Percentiles rank a stretch among this genome's conserved stretches.
These are phyloP conservation scores for Spatholobus suberectus DNA, from an alignment of 306 rosid genomes.

Conservation along the genomic window DNA sequence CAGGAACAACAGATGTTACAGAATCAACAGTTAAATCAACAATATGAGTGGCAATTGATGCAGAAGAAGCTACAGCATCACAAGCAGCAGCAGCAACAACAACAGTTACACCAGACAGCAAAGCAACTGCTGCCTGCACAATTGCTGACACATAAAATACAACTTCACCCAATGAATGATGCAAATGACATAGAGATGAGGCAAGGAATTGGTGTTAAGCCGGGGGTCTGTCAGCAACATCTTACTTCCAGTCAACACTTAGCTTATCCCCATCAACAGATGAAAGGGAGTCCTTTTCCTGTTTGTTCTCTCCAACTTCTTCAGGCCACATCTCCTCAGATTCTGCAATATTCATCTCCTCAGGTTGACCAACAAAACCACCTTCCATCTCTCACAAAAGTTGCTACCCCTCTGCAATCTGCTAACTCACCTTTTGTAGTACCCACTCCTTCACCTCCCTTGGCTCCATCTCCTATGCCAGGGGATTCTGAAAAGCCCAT, in stretches of 20 bases:
- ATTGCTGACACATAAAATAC: conserved; percentile 75
- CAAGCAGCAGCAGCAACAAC: conserved; percentile 56
- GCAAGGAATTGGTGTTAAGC: conserved; percentile 67
- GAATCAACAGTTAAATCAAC: conserved; percentile 63
- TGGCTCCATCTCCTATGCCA: conserved; percentile 96
- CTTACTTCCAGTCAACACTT: too few species aligned
- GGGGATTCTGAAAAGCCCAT: conserved; percentile 87
- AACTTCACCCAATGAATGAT: conserved; percentile 82
- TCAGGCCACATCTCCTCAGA: conserved; percentile 92
- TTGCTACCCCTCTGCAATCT: conserved; percentile 89
- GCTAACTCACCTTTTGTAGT: conserved; percentile 85
- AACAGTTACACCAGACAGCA: conserved; percentile 67
- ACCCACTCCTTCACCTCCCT: conserved; percentile 93
- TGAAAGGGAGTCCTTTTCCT: conserved; percentile 76
- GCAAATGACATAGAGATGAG: conserved; percentile 77
- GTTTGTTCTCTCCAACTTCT: conserved; percentile 78
- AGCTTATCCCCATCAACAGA: conserved; percentile 74
- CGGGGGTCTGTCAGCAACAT: conserved; percentile 81
- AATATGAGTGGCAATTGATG: conserved; percentile 57
- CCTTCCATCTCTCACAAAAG: conserved; percentile 66
- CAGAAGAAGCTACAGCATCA: conserved; percentile 59
- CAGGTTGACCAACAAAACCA: conserved; percentile 89
- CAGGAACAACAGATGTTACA: conserved; percentile 77
- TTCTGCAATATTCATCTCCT: too few species aligned
- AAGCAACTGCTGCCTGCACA: conserved; percentile 70